phyloP scores from a whole-genome alignment of 106 monocot genomes.

The Triglochin maritima region DNA sequence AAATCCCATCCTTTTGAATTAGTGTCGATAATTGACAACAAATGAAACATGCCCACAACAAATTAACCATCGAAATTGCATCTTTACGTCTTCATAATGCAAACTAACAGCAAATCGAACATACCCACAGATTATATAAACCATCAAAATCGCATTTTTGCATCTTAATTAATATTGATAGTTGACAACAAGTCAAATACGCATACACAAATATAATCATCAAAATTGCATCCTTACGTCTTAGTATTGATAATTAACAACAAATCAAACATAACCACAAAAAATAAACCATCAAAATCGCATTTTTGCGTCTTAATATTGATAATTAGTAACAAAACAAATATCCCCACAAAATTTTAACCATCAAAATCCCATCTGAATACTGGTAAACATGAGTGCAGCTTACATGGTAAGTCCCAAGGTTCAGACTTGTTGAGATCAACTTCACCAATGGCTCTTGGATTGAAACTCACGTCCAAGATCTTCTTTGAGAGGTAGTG shows the following conservation, averaged over 20 bases:
- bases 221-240: background rate
- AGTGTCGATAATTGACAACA: no score
- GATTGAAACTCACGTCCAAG: slow-evolving; percentile 20
- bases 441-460: slow-evolving; percentile 53
- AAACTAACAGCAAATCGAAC: background rate
- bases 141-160: background rate
- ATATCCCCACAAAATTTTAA: background rate
- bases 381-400: background rate
- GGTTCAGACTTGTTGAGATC: slow-evolving; percentile 87
- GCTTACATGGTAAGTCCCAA: slow-evolving; percentile 71
- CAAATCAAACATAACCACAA: background rate
- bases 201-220: background rate
- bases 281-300: background rate
- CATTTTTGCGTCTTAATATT: no score
- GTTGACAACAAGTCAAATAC: no score
- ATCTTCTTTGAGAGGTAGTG: slow-evolving; percentile 28
- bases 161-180: no score
- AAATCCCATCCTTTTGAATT: background rate
- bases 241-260: background rate
- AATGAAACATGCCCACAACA: background rate
- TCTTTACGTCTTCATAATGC: background rate
- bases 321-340: no score
- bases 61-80: background rate
- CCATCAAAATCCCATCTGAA: background rate
- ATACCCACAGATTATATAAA: background rate